Percentiles rank a stretch among this genome's conserved stretches.
Evolutionary conservation across 441 rosid genomes (phyloP).

Genomic region (Brassica hybrid): DNA sequence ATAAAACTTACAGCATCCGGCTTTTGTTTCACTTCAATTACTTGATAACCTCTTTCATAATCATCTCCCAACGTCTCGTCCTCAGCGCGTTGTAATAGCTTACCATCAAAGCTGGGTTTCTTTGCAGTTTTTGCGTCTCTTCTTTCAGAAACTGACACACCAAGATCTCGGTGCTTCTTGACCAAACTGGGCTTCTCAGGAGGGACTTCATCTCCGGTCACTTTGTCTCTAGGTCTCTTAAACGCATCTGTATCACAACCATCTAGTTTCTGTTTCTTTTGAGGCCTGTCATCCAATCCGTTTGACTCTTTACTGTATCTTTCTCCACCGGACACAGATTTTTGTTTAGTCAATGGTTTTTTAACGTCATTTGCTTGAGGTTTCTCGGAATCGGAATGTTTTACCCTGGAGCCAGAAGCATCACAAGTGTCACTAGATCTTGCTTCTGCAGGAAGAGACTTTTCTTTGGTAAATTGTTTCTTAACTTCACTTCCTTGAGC

Average conservation of each 20-base stretch:
- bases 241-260: constrained; percentile 23
- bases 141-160: constrained; percentile 31
- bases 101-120: constrained; percentile 47
- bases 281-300: constrained; percentile 49
- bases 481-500: constrained; percentile 33
- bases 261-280: constrained; percentile 57
- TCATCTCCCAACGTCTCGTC: constrained; percentile 42
- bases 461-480: constrained; percentile 25
- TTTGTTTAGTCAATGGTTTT: constrained; percentile 34
- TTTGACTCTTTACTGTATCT: constrained; percentile 40
- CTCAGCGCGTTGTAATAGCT: constrained; percentile 32
- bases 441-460: constrained; percentile 38
- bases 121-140: constrained; percentile 32
- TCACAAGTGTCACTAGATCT: constrained; percentile 35
- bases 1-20: constrained; percentile 71
- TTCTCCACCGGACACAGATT: constrained; percentile 41
- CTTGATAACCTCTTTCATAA: constrained; percentile 40
- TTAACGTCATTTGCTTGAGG: constrained; percentile 28
- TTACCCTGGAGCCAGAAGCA: constrained; percentile 30
- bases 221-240: constrained; percentile 42
- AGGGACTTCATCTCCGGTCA: constrained; percentile 40
- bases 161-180: constrained; percentile 36
- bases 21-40: constrained; percentile 48
- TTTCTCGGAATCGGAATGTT: constrained; percentile 21
- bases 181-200: constrained; percentile 42